Conservation (phyloP, 495 filamentous ascomycete species). For the Lophiotrema nucula region DNA sequence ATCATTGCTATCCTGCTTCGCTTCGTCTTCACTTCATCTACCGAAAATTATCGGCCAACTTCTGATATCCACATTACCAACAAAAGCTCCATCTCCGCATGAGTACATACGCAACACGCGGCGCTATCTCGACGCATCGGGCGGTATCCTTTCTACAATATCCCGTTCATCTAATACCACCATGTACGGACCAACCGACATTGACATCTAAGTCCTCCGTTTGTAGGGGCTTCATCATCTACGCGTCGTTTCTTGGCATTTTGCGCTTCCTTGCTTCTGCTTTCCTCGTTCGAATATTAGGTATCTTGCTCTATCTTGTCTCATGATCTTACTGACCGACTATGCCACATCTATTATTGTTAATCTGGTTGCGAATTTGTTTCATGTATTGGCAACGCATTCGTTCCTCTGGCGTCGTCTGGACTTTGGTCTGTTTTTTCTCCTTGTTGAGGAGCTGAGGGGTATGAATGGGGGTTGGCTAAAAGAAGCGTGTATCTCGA, state of each 20-base stretch:
- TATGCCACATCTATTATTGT: constrained; percentile 10
- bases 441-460: too few species aligned
- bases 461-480: too few species aligned
- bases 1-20: neutral
- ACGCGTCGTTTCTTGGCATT: too few species aligned
- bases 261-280: neutral
- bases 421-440: too few species aligned
- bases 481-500: too few species aligned
- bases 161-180: neutral
- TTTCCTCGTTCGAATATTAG: neutral
- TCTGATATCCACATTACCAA: neutral
- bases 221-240: neutral
- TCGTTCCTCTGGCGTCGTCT: too few species aligned
- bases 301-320: neutral
- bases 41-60: neutral
- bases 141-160: neutral
- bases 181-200: neutral
- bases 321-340: constrained; percentile 1
- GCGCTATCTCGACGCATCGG: neutral
- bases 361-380: constrained; percentile 15
- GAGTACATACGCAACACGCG: neutral
- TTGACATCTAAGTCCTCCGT: neutral
- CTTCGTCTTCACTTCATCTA: neutral
- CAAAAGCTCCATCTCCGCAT: neutral
- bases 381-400: too few species aligned